A percentile compares a stretch with the other conserved stretches of the same genome.
These are phyloP conservation scores for Furcasterigmium sp. DNA, from an alignment of 2,329 filamentous ascomycete species.

Conservation along the genomic window DNA sequence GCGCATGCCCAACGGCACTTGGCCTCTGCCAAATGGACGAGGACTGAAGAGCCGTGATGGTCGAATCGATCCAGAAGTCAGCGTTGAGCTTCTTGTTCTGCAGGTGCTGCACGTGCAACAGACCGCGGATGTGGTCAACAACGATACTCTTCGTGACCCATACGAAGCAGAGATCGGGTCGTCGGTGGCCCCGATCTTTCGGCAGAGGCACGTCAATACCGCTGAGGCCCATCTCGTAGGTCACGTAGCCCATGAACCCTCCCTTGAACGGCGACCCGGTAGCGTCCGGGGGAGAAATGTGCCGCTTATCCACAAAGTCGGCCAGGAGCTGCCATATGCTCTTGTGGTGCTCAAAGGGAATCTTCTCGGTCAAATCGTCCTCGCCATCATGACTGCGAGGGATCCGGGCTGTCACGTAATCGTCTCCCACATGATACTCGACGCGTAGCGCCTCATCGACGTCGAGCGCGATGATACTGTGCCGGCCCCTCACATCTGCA, in stretches of 20 bases:
- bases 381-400: conserved; percentile 7
- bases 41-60: conserved; percentile 21
- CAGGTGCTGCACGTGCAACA: conserved; percentile 65
- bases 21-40: conserved; percentile 25
- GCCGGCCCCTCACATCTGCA: conserved; percentile 51
- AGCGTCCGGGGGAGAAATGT: conserved; percentile 10
- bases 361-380: conserved; percentile 17
- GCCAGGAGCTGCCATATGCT: conserved; percentile 48
- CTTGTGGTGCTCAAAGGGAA: conserved; percentile 19
- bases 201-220: conserved; percentile 44
- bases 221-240: conserved; percentile 74
- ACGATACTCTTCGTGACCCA: conserved; percentile 77
- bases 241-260: conserved; percentile 78
- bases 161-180: conserved; percentile 68
- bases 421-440: conserved; percentile 50
- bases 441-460: conserved; percentile 50
- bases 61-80: conserved; percentile 23
- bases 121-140: conserved; percentile 62
- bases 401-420: conserved; percentile 25
- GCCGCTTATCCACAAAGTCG: conserved; percentile 31
- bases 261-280: conserved; percentile 61
- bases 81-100: conserved; percentile 15
- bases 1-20: neutral
- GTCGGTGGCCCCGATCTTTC: conserved; percentile 27
- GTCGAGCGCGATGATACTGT: conserved; percentile 69